These are phyloP conservation scores for Claviceps sorghi DNA, from an alignment of 2,329 filamentous ascomycete species.

Conservation along the genomic window DNA sequence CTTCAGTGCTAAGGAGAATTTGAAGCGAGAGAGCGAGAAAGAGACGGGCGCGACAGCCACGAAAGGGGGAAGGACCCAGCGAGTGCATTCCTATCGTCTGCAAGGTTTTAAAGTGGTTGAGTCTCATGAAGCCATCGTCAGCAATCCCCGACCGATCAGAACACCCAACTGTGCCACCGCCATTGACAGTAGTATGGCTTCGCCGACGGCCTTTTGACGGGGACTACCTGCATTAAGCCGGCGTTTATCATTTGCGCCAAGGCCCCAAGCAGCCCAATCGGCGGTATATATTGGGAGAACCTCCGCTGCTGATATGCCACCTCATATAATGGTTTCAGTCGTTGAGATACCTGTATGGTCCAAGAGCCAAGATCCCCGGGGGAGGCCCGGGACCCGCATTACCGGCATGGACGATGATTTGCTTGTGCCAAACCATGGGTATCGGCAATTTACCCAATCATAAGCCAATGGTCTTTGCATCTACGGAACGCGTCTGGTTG, in stretches of 20 bases:
- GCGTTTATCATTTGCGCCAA: constrained; percentile 9
- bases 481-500: background rate
- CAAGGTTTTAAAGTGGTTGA: background rate
- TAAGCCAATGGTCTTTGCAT: background rate
- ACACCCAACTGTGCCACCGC: constrained; percentile 3
- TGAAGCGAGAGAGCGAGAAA: background rate
- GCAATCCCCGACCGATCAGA: background rate
- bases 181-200: constrained; percentile 4
- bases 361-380: no score
- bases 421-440: background rate
- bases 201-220: constrained; percentile 11
- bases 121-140: background rate
- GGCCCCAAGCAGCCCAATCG: constrained; percentile 7
- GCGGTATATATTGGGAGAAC: constrained; percentile 2
- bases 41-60: background rate
- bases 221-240: constrained; percentile 9
- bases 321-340: constrained; percentile 4
- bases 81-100: background rate
- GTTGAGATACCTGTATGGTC: constrained; percentile 6
- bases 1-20: background rate
- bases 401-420: background rate
- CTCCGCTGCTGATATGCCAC: constrained; percentile 1
- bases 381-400: constrained; percentile 4
- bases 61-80: background rate
- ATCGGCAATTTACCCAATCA: background rate